Conservation (phyloP, 1,284 basidiomycete species). For the Sparassis latifolia region DNA sequence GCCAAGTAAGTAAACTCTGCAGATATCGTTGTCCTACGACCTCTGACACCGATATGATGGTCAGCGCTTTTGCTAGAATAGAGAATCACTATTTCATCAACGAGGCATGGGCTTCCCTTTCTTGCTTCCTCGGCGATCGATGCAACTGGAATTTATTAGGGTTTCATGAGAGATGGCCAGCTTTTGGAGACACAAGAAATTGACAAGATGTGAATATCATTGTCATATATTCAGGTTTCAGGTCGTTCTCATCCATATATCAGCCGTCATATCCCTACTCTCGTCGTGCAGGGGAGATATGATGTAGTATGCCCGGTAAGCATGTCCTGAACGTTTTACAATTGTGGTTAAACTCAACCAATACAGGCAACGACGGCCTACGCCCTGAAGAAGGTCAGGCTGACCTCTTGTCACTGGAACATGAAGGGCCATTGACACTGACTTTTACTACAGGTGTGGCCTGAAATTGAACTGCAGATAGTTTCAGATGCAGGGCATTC, state of each 20-base stretch:
- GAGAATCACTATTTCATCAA: slow-evolving; percentile 93
- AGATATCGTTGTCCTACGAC: background rate
- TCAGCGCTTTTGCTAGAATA: slow-evolving; percentile 81
- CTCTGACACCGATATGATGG: background rate
- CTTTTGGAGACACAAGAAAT: slow-evolving; percentile 80
- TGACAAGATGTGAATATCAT: slow-evolving; percentile 73
- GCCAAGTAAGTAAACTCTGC: slow-evolving; percentile 50
- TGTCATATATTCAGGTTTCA: background rate
- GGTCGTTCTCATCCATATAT: background rate
- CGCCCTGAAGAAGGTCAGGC: slow-evolving; percentile 59
- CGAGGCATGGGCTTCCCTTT: slow-evolving; percentile 35
- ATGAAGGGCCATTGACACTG: background rate
- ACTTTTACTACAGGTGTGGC: slow-evolving; percentile 49
- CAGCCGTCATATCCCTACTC: slow-evolving; percentile 80
- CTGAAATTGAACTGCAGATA: slow-evolving; percentile 72
- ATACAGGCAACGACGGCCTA: slow-evolving; percentile 71
- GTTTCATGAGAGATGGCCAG: slow-evolving; percentile 89
- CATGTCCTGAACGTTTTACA: slow-evolving; percentile 1
- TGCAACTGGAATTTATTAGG: slow-evolving; percentile 31
- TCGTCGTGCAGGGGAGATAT: slow-evolving; percentile 84
- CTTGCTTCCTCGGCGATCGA: background rate
- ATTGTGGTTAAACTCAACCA: slow-evolving; percentile 1
- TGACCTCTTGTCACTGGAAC: background rate
- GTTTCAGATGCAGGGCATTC: slow-evolving; percentile 93
- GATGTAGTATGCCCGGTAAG: slow-evolving; percentile 74